Percentiles rank a stretch among this genome's conserved stretches.
phyloP scores from a whole-genome alignment of 768 basidiomycete species.

The Boletus patriciae region DNA sequence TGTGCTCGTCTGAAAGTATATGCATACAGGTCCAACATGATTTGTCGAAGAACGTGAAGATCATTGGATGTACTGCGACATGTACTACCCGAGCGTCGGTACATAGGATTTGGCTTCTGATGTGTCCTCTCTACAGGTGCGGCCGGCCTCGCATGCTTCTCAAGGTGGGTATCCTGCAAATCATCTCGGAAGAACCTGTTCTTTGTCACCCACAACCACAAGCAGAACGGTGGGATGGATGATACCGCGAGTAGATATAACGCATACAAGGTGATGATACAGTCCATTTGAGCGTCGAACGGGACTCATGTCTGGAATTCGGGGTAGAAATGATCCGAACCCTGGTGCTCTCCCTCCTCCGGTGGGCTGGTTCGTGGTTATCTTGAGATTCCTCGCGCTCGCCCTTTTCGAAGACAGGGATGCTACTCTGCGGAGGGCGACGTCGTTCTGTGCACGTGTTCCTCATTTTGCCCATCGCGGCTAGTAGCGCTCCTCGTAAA shows the following conservation, averaged over 20 bases:
- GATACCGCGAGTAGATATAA: conserved; percentile 71
- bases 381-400: neutral
- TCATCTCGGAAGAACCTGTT: conserved; percentile 50
- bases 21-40: conserved; percentile 50
- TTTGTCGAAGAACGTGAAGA: conserved; percentile 52
- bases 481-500: conserved; percentile 78
- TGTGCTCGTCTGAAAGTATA: neutral
- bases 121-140: conserved; percentile 47
- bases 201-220: conserved; percentile 63
- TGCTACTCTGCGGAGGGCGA: conserved; percentile 46
- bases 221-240: conserved; percentile 57
- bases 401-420: conserved; percentile 41
- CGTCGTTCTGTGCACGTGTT: conserved; percentile 54
- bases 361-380: conserved; percentile 18
- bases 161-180: conserved; percentile 39
- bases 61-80: conserved; percentile 78
- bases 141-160: conserved; percentile 61
- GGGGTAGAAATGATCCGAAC: conserved; percentile 51
- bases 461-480: conserved; percentile 61
- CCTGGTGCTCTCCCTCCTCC: conserved; percentile 51
- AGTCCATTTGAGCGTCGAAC: neutral
- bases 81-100: conserved; percentile 41
- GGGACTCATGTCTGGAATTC: neutral
- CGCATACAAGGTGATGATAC: conserved; percentile 65
- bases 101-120: neutral